These are phyloP conservation scores for Climacium dendroides DNA, from an alignment of 225 moss, liverwort and hornwort genomes.

Conservation along the genomic window DNA sequence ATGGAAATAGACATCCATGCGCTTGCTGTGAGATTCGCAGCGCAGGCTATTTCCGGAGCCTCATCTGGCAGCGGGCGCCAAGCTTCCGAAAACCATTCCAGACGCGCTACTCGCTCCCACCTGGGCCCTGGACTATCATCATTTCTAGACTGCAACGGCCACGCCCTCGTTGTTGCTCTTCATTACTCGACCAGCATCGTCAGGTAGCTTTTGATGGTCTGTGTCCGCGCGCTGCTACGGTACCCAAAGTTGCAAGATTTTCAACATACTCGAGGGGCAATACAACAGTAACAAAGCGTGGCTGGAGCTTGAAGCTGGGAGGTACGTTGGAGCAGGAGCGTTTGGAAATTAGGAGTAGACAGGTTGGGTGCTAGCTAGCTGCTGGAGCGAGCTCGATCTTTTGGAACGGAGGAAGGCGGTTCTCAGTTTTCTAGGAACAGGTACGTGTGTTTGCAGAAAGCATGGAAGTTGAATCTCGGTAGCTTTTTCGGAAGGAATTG, in stretches of 20 bases:
- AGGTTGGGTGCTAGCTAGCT: neutral
- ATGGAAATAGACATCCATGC: neutral
- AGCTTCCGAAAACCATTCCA: neutral
- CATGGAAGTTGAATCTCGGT: neutral
- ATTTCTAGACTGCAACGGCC: neutral
- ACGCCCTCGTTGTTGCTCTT: neutral
- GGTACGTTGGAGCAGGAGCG: neutral
- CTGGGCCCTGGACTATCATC: too few species aligned
- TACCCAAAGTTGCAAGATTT: neutral
- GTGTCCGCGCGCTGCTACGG: neutral
- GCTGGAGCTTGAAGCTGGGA: neutral
- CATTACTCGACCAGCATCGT: too few species aligned
- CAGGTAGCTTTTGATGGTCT: neutral
- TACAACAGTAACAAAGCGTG: neutral
- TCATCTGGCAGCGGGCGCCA: neutral
- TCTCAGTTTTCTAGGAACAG: neutral
- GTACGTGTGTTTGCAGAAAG: neutral
- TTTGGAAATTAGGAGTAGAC: neutral
- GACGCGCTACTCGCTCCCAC: neutral
- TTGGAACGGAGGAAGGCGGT: neutral
- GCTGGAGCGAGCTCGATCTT: neutral
- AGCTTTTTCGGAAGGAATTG: neutral
- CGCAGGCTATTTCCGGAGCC: neutral
- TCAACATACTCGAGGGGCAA: neutral
- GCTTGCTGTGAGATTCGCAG: neutral